Evolutionary conservation across 257 asterid genomes (phyloP).

Genomic region (Echites panduratus): DNA sequence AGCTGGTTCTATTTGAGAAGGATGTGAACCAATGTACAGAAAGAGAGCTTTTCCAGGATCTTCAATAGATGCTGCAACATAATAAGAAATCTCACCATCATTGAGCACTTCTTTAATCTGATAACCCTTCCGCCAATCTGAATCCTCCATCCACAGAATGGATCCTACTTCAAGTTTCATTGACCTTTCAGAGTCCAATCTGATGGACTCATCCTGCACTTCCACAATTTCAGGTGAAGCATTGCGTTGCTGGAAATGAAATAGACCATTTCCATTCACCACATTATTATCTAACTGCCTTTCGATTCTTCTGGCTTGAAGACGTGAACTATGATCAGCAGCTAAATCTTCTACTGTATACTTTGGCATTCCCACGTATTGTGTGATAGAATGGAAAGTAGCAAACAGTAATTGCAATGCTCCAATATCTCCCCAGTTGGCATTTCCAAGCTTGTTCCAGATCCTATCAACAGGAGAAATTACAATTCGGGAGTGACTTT

Average conservation of each 20-base stretch:
- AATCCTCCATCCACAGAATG: conserved; percentile 66
- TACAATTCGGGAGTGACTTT: conserved; percentile 50
- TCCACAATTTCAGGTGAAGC: conserved; percentile 93
- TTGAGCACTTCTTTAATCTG: conserved; percentile 51
- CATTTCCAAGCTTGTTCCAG: conserved; percentile 99
- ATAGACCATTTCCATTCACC: conserved; percentile 60
- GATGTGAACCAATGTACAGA: conserved; percentile 80
- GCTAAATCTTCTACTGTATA: conserved; percentile 85
- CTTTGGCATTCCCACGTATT: conserved; percentile 71
- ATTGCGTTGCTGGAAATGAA: conserved; percentile 60
- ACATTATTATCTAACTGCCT: conserved; percentile 64
- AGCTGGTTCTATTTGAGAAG: conserved; percentile 92
- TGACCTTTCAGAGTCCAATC: conserved; percentile 46
- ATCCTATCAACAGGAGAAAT: conserved; percentile 78
- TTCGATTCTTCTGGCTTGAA: conserved; percentile 76
- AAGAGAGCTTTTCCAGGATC: conserved; percentile 49
- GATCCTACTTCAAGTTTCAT: conserved; percentile 71
- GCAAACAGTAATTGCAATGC: conserved; percentile 88
- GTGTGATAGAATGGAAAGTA: conserved; percentile 80
- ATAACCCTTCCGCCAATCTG: conserved; percentile 57
- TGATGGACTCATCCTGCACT: conserved; percentile 65
- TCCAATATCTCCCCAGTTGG: conserved; percentile 97
- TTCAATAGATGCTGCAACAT: conserved; percentile 57
- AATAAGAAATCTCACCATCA: conserved; percentile 65
- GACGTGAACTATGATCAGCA: conserved; percentile 89